Evolutionary conservation across 164 flowering plant genomes (phyloP), one percentile per base, ranked within the genome.

Genomic region (Piper longum): DNA sequence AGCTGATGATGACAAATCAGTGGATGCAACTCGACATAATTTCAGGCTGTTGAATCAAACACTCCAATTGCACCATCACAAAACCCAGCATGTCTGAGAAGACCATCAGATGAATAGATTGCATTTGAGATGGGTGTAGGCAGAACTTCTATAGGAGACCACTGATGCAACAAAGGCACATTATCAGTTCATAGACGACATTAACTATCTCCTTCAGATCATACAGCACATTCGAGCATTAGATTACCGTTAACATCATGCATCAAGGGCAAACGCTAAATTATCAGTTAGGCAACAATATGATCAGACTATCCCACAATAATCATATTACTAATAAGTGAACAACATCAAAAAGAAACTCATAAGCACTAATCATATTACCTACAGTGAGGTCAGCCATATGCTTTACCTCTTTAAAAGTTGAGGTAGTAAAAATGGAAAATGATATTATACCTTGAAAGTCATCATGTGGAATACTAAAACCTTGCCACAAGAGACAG

Each of bases 391-490:
- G 52, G 11, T 48, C 52, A 48, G 12, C 52, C 52, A 9, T 14
- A 48, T 48, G 14, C 12, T 48, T 48, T 12, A 5, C 48, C 14
- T 9, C 14, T 2, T 2, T 9, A 26, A 26, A 26, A 26, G 36
- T 26, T 26, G 36, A 26, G 36, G 36, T 26, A 26, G 14, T 14
- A 48, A 3, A 48, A 26, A 26, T 3, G 14, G 9, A 9, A 48
- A 48, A 14, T 48, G 52, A 14, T 48, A 9, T 12, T 9, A 48
- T 12, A 83, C 91, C 85, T 83, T 82, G 62, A 85, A 85, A 60
- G 87, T 83, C 91, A 85, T 82, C 91, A 85, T 78, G 70, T 80
- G 78, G 78, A 79, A 82, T 63, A 81, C 64, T 54, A 86, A 84
- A n/a, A 84, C 80, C 73, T 84, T 82, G 51, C 89, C 87, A 44